A percentile compares a stretch with the other conserved stretches of the same genome.
These are phyloP conservation scores for Ustilago cynodontis DNA, from an alignment of 1,284 basidiomycete species.

Conservation along the genomic window DNA sequence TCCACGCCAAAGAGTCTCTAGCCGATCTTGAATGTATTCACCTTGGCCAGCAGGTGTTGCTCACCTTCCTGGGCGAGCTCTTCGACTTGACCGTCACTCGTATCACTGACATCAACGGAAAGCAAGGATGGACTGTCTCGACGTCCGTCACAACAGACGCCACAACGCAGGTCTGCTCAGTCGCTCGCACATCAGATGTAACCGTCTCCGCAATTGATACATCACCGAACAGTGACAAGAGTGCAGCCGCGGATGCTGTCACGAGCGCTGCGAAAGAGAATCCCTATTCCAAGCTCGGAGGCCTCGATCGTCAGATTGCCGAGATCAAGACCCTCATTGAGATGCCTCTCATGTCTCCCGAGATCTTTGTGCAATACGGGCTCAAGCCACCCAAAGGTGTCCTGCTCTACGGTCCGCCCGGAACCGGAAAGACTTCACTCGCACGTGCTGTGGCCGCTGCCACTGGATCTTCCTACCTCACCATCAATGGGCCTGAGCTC, in stretches of 20 bases:
- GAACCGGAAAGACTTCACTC: slow-evolving; percentile 69
- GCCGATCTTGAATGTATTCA: slow-evolving; percentile 56
- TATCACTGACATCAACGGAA: slow-evolving; percentile 79
- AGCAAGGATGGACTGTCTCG: slow-evolving; percentile 74
- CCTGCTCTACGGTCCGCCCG: slow-evolving; percentile 69
- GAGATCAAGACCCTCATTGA: slow-evolving; percentile 94
- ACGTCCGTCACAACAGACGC: slow-evolving; percentile 6
- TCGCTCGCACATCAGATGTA: slow-evolving; percentile 71
- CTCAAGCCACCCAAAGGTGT: slow-evolving; percentile 67
- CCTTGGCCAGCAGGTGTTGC: slow-evolving; percentile 14
- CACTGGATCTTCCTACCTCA: slow-evolving; percentile 58
- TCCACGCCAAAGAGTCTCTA: slow-evolving; percentile 71
- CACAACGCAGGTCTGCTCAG: slow-evolving; percentile 37
- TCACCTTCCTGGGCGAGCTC: slow-evolving; percentile 31
- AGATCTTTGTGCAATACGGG: slow-evolving; percentile 89
- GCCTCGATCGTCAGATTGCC: slow-evolving; percentile 86
- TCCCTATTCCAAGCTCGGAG: slow-evolving; percentile 81
- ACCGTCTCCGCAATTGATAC: slow-evolving; percentile 59
- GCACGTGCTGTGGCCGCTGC: slow-evolving; percentile 65
- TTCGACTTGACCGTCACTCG: background rate
- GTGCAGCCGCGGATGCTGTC: background rate
- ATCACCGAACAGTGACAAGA: slow-evolving; percentile 30
- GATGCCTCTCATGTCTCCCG: slow-evolving; percentile 88
- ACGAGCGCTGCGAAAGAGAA: slow-evolving; percentile 15
- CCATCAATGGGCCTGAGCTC: slow-evolving; percentile 92